Conservation (phyloP, 1,284 basidiomycete species). For the Rhizoctonia solani region DNA sequence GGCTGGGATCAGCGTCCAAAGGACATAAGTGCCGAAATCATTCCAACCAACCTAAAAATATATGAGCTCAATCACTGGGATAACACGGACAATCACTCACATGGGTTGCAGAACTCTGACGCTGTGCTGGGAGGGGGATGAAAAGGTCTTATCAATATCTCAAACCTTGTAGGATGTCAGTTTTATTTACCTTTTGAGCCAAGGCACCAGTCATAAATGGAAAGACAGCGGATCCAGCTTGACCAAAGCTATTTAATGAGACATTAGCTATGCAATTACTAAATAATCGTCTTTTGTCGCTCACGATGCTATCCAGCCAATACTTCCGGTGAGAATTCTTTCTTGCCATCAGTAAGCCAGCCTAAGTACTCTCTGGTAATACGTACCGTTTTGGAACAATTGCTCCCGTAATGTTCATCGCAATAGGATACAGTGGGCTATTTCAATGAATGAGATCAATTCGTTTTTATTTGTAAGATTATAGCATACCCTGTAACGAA, state of each 20-base stretch:
- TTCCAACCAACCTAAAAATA: slow-evolving; percentile 32
- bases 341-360: not conserved
- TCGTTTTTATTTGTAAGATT: slow-evolving; percentile 37
- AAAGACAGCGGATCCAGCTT: slow-evolving; percentile 42
- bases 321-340: slow-evolving; percentile 41
- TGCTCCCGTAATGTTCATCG: slow-evolving; percentile 41
- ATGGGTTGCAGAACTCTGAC: slow-evolving; percentile 36
- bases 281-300: not conserved
- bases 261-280: not conserved
- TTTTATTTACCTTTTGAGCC: slow-evolving; percentile 11
- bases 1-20: slow-evolving; percentile 30
- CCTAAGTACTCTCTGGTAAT: not conserved
- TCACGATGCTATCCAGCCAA: slow-evolving; percentile 43
- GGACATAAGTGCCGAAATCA: slow-evolving; percentile 19
- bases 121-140: too few species aligned
- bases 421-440: slow-evolving; percentile 44
- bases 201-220: slow-evolving; percentile 41
- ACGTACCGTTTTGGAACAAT: slow-evolving; percentile 41
- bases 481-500: slow-evolving; percentile 37
- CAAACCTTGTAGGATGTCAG: not conserved
- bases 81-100: not conserved
- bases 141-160: not conserved
- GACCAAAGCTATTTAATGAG: slow-evolving; percentile 42
- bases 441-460: not conserved
- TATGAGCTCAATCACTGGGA: not conserved